Evolutionary conservation across 345 rosid species (phyloP), one percentile per base, ranked within the genome.

Genomic region (Corchorus olitorius): DNA sequence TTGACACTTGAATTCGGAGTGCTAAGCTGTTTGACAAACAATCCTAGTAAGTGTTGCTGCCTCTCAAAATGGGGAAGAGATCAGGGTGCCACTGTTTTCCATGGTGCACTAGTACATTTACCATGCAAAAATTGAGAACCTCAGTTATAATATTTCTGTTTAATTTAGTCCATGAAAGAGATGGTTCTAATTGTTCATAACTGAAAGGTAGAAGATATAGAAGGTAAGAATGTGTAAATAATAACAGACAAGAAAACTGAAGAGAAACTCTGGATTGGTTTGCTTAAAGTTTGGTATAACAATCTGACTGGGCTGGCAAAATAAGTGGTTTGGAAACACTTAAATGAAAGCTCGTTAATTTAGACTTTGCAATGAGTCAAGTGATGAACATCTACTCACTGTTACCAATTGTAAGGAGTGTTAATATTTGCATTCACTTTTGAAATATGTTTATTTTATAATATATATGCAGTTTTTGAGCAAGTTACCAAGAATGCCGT

Each of bases 401-500:
- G 6, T 70, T 53, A 53, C 39, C 58, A 50, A 50, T 50, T 69
- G 22, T 9, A 33, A 50, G 59, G 58, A 8, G 5, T 10, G 6
- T 53, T 70, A 52, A 35, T 1, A 53, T 50, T 70, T n/a, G 19
- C 22, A 35, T 53, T 53, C 62, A 34, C 3, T 72, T 17, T 65
- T 59, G 15, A 73, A 53, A 14, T 49, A 50, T 5, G 45, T 73
- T 84, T 62, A 50, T 65, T 54, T 27, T 61, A 19, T 55, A 64
- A 56, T 49, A 72, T 37, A 16, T 67, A 72, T 80, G 76, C 84
- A 96, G 98, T 88, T 84, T 96, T 88, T 81, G 99, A 96, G 83
- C 93, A 93, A 92, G 97, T 96, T 80, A 93, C 99, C 6, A 93
- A 92, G 86, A 91, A 92, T 84, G 91, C 98, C 6, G 98, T 96